phyloP scores from a whole-genome alignment of 371 early-diverging fungal genomes.

The Mucor racemosus region DNA sequence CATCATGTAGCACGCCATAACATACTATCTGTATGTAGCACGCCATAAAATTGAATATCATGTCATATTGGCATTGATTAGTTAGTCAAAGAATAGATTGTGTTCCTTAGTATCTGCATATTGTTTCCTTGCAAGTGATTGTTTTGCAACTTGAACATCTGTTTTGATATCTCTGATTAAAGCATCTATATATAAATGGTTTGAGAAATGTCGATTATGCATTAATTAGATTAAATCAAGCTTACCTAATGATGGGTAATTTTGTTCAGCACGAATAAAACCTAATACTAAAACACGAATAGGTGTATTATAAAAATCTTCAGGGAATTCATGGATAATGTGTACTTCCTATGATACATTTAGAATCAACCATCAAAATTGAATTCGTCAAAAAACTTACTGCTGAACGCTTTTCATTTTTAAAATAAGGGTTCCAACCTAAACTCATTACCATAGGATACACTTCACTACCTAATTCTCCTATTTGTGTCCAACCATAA shows the following conservation, averaged over 20 bases:
- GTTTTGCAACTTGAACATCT: slow-evolving; percentile 84
- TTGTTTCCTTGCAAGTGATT: slow-evolving; percentile 60
- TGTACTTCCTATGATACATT: slow-evolving; percentile 82
- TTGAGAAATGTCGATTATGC: background rate
- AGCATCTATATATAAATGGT: slow-evolving; percentile 64
- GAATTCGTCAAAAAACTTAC: slow-evolving; percentile 44
- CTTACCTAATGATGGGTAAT: slow-evolving; percentile 85
- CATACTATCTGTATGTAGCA: background rate
- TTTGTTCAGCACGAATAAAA: slow-evolving; percentile 88
- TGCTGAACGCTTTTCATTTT: slow-evolving; percentile 94
- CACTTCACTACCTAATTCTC: slow-evolving; percentile 51
- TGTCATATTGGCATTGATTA: slow-evolving; percentile 20
- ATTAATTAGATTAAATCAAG: background rate
- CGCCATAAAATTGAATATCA: slow-evolving; percentile 13
- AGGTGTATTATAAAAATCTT: slow-evolving; percentile 91
- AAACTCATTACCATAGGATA: slow-evolving; percentile 97
- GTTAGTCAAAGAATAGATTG: background rate
- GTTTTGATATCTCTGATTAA: slow-evolving; percentile 90
- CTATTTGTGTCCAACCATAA: slow-evolving; percentile 92
- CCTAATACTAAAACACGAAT: slow-evolving; percentile 86
- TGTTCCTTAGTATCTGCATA: slow-evolving; percentile 26
- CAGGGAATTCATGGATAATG: slow-evolving; percentile 83
- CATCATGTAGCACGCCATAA: slow-evolving; percentile 11
- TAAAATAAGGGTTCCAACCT: slow-evolving; percentile 98
- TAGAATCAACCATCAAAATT: background rate